phyloP scores from a whole-genome alignment of 1,139 yeast species.

The Hansenula sp. region DNA sequence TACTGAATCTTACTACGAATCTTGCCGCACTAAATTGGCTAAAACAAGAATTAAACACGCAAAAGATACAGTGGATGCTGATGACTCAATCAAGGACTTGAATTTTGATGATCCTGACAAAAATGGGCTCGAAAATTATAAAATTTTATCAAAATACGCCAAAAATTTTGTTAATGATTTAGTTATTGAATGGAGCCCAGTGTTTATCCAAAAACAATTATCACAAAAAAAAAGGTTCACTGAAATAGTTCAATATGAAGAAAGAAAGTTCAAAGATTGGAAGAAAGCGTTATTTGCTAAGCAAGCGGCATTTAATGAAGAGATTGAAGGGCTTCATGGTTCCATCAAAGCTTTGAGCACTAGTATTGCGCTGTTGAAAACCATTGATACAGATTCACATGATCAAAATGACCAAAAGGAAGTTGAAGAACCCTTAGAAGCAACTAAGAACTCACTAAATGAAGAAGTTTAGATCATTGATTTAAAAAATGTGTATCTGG shows the following conservation, averaged over 20 bases:
- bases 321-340: constrained; percentile 42
- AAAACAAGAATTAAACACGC: constrained; percentile 31
- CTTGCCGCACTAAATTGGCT: constrained; percentile 43
- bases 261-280: constrained; percentile 64
- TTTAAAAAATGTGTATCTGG: too few species aligned
- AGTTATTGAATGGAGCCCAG: constrained; percentile 42
- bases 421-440: too few species aligned
- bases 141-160: constrained; percentile 36
- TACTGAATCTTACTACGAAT: constrained; percentile 54
- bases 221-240: constrained; percentile 43
- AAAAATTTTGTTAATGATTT: constrained; percentile 35
- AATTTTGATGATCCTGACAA: constrained; percentile 26
- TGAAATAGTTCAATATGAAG: constrained; percentile 48
- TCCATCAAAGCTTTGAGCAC: constrained; percentile 34
- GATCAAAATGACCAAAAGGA: neutral
- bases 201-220: constrained; percentile 41
- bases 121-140: constrained; percentile 29
- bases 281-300: constrained; percentile 49
- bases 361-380: constrained; percentile 28
- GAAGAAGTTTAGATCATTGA: too few species aligned
- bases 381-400: neutral
- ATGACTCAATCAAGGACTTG: constrained; percentile 16
- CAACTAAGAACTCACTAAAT: too few species aligned
- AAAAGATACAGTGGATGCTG: constrained; percentile 25
- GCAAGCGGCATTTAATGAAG: constrained; percentile 53